A percentile compares a stretch with the other conserved stretches of the same genome.
phyloP scores from a whole-genome alignment of 495 filamentous ascomycete species.

The Collariella sp. region DNA sequence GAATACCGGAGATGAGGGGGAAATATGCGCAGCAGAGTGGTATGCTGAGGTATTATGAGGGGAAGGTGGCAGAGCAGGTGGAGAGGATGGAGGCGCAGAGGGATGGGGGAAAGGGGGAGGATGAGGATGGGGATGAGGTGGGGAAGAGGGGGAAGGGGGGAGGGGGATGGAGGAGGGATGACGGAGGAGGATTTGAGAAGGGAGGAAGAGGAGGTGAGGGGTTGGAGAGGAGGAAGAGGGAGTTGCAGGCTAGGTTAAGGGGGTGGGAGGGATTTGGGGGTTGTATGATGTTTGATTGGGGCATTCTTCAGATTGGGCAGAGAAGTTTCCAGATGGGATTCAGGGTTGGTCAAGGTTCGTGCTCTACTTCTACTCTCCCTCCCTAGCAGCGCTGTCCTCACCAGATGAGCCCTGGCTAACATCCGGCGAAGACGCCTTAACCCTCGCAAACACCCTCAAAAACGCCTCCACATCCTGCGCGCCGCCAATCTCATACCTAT shows the following conservation, averaged over 20 bases:
- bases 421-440: slow-evolving; percentile 31
- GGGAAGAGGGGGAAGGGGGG: slow-evolving; percentile 28
- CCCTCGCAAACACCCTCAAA: slow-evolving; percentile 45
- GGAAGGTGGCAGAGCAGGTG: slow-evolving; percentile 67
- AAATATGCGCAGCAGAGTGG: slow-evolving; percentile 63
- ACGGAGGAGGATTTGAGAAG: slow-evolving; percentile 67
- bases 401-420: slow-evolving; percentile 1
- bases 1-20: slow-evolving; percentile 61
- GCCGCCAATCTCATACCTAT: slow-evolving; percentile 51
- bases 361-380: too few species aligned
- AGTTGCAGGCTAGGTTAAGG: slow-evolving; percentile 66
- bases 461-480: slow-evolving; percentile 55
- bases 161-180: slow-evolving; percentile 32
- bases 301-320: background rate
- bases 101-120: slow-evolving; percentile 39
- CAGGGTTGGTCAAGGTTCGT: background rate
- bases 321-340: background rate
- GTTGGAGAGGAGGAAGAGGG: slow-evolving; percentile 67
- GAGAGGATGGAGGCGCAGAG: slow-evolving; percentile 57
- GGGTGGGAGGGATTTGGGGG: slow-evolving; percentile 69
- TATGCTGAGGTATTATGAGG: slow-evolving; percentile 72
- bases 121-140: slow-evolving; percentile 29
- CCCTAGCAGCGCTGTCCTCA: slow-evolving; percentile 8
- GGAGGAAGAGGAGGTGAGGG: slow-evolving; percentile 72
- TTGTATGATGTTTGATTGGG: slow-evolving; percentile 39